phyloP scores from a whole-genome alignment of 148 eudicot species.

The Pouteria glomerata region DNA sequence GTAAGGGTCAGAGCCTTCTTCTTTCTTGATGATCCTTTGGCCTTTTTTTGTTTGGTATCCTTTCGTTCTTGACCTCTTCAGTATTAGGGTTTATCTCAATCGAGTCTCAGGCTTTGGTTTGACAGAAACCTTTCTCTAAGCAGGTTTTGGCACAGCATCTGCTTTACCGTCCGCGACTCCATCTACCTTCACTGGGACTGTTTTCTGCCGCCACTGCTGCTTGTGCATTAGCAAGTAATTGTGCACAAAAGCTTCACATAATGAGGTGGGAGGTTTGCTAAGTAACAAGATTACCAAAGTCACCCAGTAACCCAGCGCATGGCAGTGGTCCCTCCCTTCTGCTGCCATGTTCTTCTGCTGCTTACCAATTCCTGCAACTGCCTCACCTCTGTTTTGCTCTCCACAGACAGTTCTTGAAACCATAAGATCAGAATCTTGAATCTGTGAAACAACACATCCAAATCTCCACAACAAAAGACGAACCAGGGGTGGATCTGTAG shows the following conservation, averaged over 20 bases:
- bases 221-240: constrained; percentile 72
- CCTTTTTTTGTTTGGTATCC: constrained; percentile 12
- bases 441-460: neutral
- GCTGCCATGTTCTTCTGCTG: constrained; percentile 55
- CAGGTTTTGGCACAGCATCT: constrained; percentile 21
- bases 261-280: constrained; percentile 37
- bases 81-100: constrained; percentile 73
- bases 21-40: constrained; percentile 20
- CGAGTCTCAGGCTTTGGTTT: constrained; percentile 49
- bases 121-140: constrained; percentile 30
- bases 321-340: constrained; percentile 46
- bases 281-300: constrained; percentile 50
- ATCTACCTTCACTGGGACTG: constrained; percentile 9
- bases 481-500: neutral
- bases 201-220: constrained; percentile 36
- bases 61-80: constrained; percentile 20
- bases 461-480: constrained; percentile 1
- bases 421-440: constrained; percentile 25
- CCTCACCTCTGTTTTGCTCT: constrained; percentile 39
- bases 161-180: constrained; percentile 18
- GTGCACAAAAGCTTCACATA: constrained; percentile 43
- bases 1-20: constrained; percentile 43
- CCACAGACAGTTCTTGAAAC: constrained; percentile 44
- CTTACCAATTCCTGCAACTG: constrained; percentile 36
- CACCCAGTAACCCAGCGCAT: constrained; percentile 55